Evolutionary conservation across 140 eudicot genomes (phyloP), one percentile per base, ranked within the genome.

Genomic region (Flaveria floridana): DNA sequence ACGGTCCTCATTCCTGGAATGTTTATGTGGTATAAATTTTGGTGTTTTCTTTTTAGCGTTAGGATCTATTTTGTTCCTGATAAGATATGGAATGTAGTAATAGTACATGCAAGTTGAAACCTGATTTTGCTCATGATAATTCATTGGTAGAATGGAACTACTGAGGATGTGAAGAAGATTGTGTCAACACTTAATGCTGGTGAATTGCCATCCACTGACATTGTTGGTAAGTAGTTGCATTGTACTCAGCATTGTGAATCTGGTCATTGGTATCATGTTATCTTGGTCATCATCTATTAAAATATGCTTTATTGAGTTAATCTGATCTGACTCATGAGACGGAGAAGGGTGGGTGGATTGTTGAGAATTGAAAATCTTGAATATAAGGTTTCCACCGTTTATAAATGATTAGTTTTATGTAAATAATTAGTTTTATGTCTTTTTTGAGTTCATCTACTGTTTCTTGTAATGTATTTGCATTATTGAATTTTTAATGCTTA

Each of bases 161-260:
- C 73, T 6, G 91, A 82, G 18, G 91, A 89, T 72, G 91, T 89
- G 85, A 86, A 89, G 82, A 86, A 89, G 75, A 86, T 89, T 20
- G 89, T 89, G 16, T 52, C 87, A 15, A 81, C 86, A 2, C 84
- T 89, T 71, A 89, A 86, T 76, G 89, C 72, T n/a, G 95, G 85
- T 57, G 81, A 85, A 25, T 50, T 86, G 26, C 95, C 95, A n/a
- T 84, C 95, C 16, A 16, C 81, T 0, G 95, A 89, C 71, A 80
- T 82, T 53, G 95, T 89, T 67, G 95, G 95, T 86, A 76, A 80
- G 95, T 78, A 59, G 14, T 46, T 37, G 34, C 41, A 7, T 63
- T 16, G 42, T 37, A 51, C n/a, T 20, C 69, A 15, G 13, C 69
- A 15, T 64, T 6, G 2, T 30, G 12, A 64, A 64, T 28, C 7